Evolutionary conservation across 2,329 filamentous ascomycete genomes (phyloP), one percentile per base, ranked within the genome.

Genomic region (Epichloe typhina): DNA sequence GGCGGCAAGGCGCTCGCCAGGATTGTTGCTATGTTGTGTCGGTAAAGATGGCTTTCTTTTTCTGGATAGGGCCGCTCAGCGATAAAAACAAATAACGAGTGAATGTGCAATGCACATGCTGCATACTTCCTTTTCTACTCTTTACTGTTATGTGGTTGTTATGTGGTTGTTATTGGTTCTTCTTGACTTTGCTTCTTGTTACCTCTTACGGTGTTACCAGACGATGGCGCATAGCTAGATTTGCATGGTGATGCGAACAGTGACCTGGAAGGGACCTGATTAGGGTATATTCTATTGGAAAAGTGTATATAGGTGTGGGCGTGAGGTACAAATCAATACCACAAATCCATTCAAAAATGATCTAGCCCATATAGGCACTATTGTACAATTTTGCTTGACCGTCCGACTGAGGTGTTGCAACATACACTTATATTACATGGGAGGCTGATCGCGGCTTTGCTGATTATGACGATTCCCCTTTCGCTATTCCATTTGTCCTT

Each of bases 241-340:
- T 57, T 56, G 52, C 55, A 57, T 55, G 40, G 54, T 49, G 38
- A 54, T 49, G 40, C 45, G 46, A 43, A 37, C 33, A 43, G 48
- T 51, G 48, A 47, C 49, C 54, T 56, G 50, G 52, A 54, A 53
- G 51, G 50, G 47, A 53, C 43, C 42, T 47, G 31, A 23, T 39
- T 37, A 45, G 35, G 39, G 50, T 42, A 40, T 33, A 40, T 36
- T 31, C 35, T 49, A 21, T 38, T 40, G 53, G 51, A 52, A 52
- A 46, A 53, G 45, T 61, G 58, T 60, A 59, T 46, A 62, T 59
- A 59, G 49, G 54, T 55, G 51, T 52, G 55, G 51, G 52, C 50
- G 49, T 47, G 51, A 55, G 52, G 55, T 52, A 56, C 54, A 60
- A 56, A 57, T 52, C 53, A 57, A 61, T 58, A 60, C 57, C 49